A percentile compares a stretch with the other conserved stretches of the same genome.
phyloP scores from a whole-genome alignment of 768 basidiomycete species.

The Sutorius australiensis region DNA sequence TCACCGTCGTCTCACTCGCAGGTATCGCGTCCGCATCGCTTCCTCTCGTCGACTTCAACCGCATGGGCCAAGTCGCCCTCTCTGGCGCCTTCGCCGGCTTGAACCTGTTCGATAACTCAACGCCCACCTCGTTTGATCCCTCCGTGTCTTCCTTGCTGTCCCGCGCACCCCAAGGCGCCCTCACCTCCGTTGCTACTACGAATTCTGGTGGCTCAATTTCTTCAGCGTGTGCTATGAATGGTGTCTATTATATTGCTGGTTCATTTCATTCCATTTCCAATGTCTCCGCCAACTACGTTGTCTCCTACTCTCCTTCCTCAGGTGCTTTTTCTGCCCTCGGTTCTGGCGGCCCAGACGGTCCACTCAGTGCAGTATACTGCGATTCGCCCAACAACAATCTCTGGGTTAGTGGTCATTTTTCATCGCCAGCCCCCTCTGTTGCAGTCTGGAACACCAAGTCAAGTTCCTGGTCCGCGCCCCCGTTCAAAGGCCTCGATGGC shows the following conservation, averaged over 20 bases:
- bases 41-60: conserved; percentile 63
- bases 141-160: conserved; percentile 68
- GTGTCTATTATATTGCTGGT: conserved; percentile 78
- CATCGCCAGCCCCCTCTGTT: conserved; percentile 61
- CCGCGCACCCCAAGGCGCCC: conserved; percentile 59
- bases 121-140: conserved; percentile 60
- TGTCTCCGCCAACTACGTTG: conserved; percentile 64
- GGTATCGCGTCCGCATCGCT: conserved; percentile 36
- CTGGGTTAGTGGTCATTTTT: conserved; percentile 79
- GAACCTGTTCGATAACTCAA: conserved; percentile 62
- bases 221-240: conserved; percentile 67
- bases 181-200: conserved; percentile 70
- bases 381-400: conserved; percentile 60
- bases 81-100: conserved; percentile 88
- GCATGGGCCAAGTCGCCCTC: conserved; percentile 90
- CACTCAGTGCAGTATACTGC: conserved; percentile 73
- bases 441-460: conserved; percentile 67
- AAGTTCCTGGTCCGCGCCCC: conserved; percentile 68
- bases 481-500: conserved; percentile 75
- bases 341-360: conserved; percentile 67
- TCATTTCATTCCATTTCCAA: conserved; percentile 71
- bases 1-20: conserved; percentile 18
- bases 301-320: conserved; percentile 63
- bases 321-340: conserved; percentile 60
- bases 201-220: conserved; percentile 74